phyloP scores from a whole-genome alignment of 495 filamentous ascomycete species.

The Podospora pseudoanserina region DNA sequence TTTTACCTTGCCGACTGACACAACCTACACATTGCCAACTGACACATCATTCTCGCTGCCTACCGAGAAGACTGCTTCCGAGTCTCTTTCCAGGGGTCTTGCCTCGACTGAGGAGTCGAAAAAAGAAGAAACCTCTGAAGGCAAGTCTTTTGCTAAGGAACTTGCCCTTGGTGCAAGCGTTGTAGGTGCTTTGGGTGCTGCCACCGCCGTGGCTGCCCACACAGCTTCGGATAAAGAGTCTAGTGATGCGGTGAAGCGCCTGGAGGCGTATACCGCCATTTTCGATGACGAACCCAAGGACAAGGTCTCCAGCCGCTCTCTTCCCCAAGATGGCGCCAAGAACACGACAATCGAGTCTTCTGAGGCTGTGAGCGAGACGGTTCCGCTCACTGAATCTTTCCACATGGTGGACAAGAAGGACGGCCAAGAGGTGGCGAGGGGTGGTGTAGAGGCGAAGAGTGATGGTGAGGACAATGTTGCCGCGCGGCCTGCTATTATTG shows the following conservation, averaged over 20 bases:
- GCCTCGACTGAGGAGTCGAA: conserved; percentile 1
- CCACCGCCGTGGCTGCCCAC: conserved; percentile 23
- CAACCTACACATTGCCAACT: conserved; percentile 17
- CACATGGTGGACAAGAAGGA: conserved; percentile 35
- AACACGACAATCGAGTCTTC: conserved; percentile 24
- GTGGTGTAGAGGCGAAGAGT: conserved; percentile 22
- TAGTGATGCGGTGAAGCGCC: conserved; percentile 17
- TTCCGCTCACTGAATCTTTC: conserved; percentile 40
- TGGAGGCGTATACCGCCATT: conserved; percentile 24
- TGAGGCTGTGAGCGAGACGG: conserved; percentile 29
- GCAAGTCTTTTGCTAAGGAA: conserved; percentile 19
- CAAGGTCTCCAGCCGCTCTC: conserved; percentile 1
- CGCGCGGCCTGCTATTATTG: conserved; percentile 23
- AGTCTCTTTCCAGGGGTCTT: conserved; percentile 9
- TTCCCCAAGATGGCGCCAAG: conserved; percentile 16
- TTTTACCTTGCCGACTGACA: conserved; percentile 20
- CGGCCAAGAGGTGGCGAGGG: conserved; percentile 31
- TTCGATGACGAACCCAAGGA: conserved; percentile 11
- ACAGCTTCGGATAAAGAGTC: conserved; percentile 19
- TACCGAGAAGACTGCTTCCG: conserved; percentile 8
- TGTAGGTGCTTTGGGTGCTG: conserved; percentile 22
- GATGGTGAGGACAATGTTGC: conserved; percentile 32
- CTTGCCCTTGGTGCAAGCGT: conserved; percentile 29
- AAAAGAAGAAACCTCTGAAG: conserved; percentile 7
- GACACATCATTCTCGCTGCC: conserved; percentile 17